Evolutionary conservation across 805 yeast species (phyloP).

Genomic region (Wickerhamiella occidentalis): DNA sequence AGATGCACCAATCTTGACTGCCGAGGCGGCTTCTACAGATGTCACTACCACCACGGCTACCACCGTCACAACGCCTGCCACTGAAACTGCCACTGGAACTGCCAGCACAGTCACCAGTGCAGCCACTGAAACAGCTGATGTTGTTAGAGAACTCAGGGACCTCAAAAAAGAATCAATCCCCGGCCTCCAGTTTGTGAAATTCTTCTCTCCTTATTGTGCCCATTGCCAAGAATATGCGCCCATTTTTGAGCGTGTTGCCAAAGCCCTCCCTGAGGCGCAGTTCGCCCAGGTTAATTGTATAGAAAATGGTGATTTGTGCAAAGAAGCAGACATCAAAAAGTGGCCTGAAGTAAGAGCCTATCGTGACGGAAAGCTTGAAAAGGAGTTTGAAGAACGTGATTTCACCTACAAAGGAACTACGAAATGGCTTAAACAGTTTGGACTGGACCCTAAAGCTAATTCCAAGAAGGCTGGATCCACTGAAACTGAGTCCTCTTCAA

Average conservation of each 20-base stretch:
- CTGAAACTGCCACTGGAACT: not conserved
- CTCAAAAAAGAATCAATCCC: not conserved
- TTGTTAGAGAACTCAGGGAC: conserved; percentile 16
- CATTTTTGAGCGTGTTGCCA: conserved; percentile 27
- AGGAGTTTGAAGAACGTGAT: conserved; percentile 6
- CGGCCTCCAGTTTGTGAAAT: conserved; percentile 68
- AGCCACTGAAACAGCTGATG: not conserved
- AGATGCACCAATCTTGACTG: conserved; percentile 9
- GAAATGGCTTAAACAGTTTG: conserved; percentile 6
- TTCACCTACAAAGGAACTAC: conserved; percentile 14
- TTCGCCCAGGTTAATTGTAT: conserved; percentile 65
- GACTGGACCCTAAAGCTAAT: not conserved
- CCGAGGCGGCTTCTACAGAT: not conserved
- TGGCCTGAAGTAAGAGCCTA: conserved; percentile 16
- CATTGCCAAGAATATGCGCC: conserved; percentile 80
- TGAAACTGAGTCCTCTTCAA: not conserved
- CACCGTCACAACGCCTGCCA: not conserved
- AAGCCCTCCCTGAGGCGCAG: conserved; percentile 1
- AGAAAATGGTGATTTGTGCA: conserved; percentile 61
- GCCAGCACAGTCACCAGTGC: not conserved
- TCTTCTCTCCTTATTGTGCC: conserved; percentile 76
- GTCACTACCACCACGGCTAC: not conserved
- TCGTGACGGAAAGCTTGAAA: conserved; percentile 15
- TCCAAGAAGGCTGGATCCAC: not conserved
- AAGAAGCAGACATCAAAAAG: conserved; percentile 3